Evolutionary conservation across 441 rosid species (phyloP), one percentile per base, ranked within the genome.

Genomic region (Arabidopsis lyrata): DNA sequence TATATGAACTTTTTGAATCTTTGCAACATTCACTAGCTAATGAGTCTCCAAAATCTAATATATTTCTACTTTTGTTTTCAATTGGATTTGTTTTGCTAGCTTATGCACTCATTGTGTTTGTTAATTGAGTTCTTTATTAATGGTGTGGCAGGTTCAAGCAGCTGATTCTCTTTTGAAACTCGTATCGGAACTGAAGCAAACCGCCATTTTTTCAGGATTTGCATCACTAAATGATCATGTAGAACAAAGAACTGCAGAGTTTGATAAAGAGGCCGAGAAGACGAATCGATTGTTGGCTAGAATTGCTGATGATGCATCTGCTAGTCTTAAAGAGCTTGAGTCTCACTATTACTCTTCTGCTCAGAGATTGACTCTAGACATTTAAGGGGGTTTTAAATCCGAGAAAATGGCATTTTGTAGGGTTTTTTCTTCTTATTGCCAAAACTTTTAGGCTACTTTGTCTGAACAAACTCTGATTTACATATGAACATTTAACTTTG

Each of bases 151-250:
- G 99, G 95, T 86, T 77, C 97, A 90, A 67, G 96, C 97, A 58
- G 93, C 97, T 36, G 98, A 92, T 77, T 90, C 99, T 39, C 73
- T 95, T 50, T 90, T 89, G 53, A 95, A 89, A 80, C 78, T 92
- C 70, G 99, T 92, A 41, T 89, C 92, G 0, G 96, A 92, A 77
- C 85, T 92, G 68, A 95, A 90, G 75, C 96, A 89, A 82, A 90
- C 96, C 1, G 92, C 96, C 4, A 89, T 92, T 4, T 95, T 90
- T 64, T 92, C 97, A 0, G 97, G 98, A 68, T 88, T 95, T 74
- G 96, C 99, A 12, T 92, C 97, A 31, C 88, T 90, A 2, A 90
- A 89, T 57, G 98, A 92, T 61, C 93, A 90, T 70, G 93, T 87
- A 0, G 98, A 92, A 73, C 90, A 87, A 76, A 89, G 96, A 66